Conservation (phyloP, 2,329 filamentous ascomycete genomes). For the Curvularia spicifera region DNA sequence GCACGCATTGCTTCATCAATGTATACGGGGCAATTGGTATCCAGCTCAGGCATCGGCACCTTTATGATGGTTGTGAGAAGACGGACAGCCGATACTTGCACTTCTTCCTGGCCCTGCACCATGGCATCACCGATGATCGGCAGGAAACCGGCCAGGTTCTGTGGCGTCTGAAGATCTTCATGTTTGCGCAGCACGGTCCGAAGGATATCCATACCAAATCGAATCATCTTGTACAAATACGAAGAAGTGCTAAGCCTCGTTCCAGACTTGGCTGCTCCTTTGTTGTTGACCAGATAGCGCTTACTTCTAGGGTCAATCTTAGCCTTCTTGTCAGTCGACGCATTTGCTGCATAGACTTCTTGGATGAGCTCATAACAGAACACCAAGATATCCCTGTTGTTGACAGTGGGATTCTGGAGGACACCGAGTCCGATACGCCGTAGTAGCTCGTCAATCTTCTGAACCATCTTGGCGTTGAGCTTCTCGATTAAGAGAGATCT, state of each 20-base stretch:
- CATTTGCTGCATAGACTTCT: conserved; percentile 74
- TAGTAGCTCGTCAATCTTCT: conserved; percentile 89
- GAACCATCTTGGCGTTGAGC: conserved; percentile 79
- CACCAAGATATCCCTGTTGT: conserved; percentile 81
- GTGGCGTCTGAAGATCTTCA: conserved; percentile 76
- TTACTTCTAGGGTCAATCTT: conserved; percentile 57
- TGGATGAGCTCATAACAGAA: conserved; percentile 96
- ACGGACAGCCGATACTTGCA: conserved; percentile 86
- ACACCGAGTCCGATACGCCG: conserved; percentile 83
- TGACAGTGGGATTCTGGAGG: conserved; percentile 78
- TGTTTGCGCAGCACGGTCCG: conserved; percentile 87
- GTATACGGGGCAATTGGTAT: conserved; percentile 76
- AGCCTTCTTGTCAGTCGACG: conserved; percentile 50
- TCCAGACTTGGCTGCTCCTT: conserved; percentile 75
- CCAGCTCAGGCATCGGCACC: conserved; percentile 74
- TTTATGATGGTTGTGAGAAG: conserved; percentile 85
- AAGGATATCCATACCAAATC: conserved; percentile 87
- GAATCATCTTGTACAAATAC: conserved; percentile 84
- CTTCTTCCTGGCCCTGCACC: conserved; percentile 84
- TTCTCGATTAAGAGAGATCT: conserved; percentile 81
- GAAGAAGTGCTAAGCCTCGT: conserved; percentile 75
- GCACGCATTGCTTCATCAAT: conserved; percentile 83
- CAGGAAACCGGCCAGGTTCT: conserved; percentile 83
- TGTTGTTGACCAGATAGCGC: conserved; percentile 79
- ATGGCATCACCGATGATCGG: conserved; percentile 88